Conservation (phyloP, 208 protist species). For the Trypanosoma cruzi region DNA sequence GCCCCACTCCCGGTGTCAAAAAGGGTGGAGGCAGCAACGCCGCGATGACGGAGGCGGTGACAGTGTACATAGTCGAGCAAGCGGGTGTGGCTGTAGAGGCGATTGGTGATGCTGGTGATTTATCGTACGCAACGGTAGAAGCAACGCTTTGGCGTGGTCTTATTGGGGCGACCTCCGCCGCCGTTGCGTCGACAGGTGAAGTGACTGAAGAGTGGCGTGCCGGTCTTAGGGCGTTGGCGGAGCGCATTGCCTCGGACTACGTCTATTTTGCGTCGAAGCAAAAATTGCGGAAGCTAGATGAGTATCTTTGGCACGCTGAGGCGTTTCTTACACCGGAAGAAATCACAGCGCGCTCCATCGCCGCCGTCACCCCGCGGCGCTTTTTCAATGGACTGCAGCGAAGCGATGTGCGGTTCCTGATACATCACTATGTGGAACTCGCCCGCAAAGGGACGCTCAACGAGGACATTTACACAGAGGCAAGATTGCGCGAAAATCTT, state of each 20-base stretch:
- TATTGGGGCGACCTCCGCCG: conserved; percentile 9
- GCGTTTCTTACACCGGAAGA: conserved; percentile 26
- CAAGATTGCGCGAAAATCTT: conserved; percentile 34
- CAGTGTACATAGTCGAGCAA: conserved; percentile 17
- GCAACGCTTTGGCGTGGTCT: not conserved
- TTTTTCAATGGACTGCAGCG: conserved; percentile 23
- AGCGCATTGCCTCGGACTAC: conserved; percentile 48
- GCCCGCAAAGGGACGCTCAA: conserved; percentile 19
- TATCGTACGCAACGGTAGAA: conserved; percentile 23
- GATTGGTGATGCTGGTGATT: not conserved
- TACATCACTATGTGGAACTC: conserved; percentile 26
- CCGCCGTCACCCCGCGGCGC: conserved; percentile 7
- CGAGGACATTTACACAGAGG: conserved; percentile 25
- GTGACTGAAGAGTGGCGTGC: conserved; percentile 45
- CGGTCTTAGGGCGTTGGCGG: conserved; percentile 46
- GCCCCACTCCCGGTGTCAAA: not conserved
- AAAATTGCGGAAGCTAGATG: conserved; percentile 25
- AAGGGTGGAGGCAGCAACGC: not conserved
- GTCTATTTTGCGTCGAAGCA: conserved; percentile 22
- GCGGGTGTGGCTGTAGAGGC: conserved; percentile 20
- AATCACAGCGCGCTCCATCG: conserved; percentile 1
- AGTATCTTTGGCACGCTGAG: conserved; percentile 24
- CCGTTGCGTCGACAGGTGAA: not conserved
- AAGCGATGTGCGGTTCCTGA: conserved; percentile 27
- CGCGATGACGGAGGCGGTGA: conserved; percentile 15